These are phyloP conservation scores for Macadamia integrifolia DNA, from an alignment of 164 flowering plant genomes.

Conservation along the genomic window DNA sequence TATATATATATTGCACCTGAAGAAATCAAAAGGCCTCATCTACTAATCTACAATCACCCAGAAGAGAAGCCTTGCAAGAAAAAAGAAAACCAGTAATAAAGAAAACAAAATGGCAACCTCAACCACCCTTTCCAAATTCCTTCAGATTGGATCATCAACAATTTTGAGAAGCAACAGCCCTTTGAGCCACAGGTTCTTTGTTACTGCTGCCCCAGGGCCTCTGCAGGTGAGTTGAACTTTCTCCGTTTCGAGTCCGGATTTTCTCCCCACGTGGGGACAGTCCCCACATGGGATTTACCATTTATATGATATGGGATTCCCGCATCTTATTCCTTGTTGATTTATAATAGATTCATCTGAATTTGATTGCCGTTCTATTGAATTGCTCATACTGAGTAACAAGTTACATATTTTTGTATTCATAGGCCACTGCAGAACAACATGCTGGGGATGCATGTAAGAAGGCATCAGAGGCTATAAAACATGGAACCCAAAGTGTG, in stretches of 20 bases:
- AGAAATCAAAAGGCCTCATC: too few species aligned
- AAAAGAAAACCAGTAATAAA: neutral
- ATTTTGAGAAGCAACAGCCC: slow-evolving; percentile 3
- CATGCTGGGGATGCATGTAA: slow-evolving; percentile 11
- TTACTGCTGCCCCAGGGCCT: slow-evolving; percentile 16
- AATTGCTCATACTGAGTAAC: too few species aligned
- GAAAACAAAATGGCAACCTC: slow-evolving; percentile 17
- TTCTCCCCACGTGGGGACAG: too few species aligned
- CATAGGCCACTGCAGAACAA: slow-evolving; percentile 4
- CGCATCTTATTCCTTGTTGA: too few species aligned
- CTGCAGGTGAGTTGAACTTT: slow-evolving; percentile 22
- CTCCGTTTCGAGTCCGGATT: too few species aligned
- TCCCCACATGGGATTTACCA: too few species aligned
- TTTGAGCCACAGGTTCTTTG: slow-evolving; percentile 8
- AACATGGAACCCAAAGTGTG: neutral
- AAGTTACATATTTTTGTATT: neutral
- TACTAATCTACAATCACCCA: neutral
- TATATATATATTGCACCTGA: too few species aligned
- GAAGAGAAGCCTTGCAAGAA: neutral
- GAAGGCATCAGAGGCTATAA: neutral
- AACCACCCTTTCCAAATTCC: slow-evolving; percentile 5
- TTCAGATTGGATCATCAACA: slow-evolving; percentile 5
- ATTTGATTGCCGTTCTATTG: too few species aligned
- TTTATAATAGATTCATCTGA: too few species aligned
- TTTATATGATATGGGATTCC: too few species aligned